A percentile compares a stretch with the other conserved stretches of the same genome.
These are phyloP conservation scores for Epithele typhae DNA, from an alignment of 768 basidiomycete species.

Conservation along the genomic window DNA sequence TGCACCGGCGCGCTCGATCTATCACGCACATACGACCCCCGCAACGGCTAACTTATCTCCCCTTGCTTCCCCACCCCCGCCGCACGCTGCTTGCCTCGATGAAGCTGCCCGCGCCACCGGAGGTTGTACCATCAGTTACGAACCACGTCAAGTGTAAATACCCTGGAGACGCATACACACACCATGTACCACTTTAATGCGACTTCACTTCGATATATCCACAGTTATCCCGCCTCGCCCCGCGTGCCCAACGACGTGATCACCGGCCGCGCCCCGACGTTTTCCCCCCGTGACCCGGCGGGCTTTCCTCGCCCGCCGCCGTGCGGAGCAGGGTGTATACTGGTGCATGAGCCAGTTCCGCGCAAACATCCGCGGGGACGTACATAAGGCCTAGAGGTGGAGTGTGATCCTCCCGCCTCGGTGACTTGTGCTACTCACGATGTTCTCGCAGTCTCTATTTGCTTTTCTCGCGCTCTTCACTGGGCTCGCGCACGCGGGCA, in stretches of 20 bases:
- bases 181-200: conserved; percentile 14
- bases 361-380: not conserved
- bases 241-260: conserved; percentile 2
- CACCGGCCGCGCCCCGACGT: conserved; percentile 11
- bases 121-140: not conserved
- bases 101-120: no score
- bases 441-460: conserved; percentile 26
- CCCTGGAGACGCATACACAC: conserved; percentile 13
- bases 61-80: not conserved
- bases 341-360: not conserved
- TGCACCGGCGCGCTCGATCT: conserved; percentile 5
- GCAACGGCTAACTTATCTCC: conserved; percentile 6
- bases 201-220: conserved; percentile 13
- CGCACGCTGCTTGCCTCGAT: not conserved
- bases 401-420: not conserved
- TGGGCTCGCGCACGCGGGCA: conserved; percentile 39
- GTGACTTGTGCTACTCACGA: conserved; percentile 15
- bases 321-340: not conserved
- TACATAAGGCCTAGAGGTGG: not conserved
- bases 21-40: not conserved
- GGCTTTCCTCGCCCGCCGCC: conserved; percentile 10
- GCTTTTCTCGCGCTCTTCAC: conserved; percentile 17
- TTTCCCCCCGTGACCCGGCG: conserved; percentile 4
- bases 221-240: conserved; percentile 18
- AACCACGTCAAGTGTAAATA: conserved; percentile 4